Percentiles rank a stretch among this genome's conserved stretches.
Conservation (phyloP, 345 rosid species). For the Arabidopsis suecica region DNA sequence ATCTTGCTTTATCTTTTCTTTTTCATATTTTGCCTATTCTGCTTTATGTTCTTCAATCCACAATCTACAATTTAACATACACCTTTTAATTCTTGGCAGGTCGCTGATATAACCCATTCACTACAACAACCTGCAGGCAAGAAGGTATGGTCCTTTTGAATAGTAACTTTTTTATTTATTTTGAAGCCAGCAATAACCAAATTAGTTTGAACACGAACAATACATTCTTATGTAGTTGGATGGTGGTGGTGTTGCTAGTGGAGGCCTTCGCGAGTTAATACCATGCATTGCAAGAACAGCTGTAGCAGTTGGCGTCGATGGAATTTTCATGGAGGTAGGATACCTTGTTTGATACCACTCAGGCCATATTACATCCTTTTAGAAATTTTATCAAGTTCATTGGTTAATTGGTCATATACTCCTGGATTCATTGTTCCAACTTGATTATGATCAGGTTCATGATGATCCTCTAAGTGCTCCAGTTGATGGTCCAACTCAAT, state of each 20-base stretch:
- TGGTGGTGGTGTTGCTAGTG: constrained; percentile 99
- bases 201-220: constrained; percentile 6
- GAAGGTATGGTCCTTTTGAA: constrained; percentile 57
- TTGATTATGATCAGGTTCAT: constrained; percentile 71
- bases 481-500: constrained; percentile 98
- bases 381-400: background rate
- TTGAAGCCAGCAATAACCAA: constrained; percentile 12
- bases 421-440: constrained; percentile 17
- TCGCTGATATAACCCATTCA: constrained; percentile 93
- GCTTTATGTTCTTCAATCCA: background rate
- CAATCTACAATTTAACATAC: background rate
- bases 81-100: constrained; percentile 55
- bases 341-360: constrained; percentile 19
- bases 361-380: constrained; percentile 2
- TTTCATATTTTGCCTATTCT: background rate
- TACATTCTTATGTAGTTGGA: constrained; percentile 65
- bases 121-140: constrained; percentile 95
- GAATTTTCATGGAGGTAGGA: constrained; percentile 97
- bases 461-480: constrained; percentile 94
- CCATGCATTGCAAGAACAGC: constrained; percentile 98
- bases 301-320: constrained; percentile 96
- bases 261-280: constrained; percentile 96
- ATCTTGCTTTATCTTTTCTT: constrained; percentile 18
- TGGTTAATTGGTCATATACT: constrained; percentile 10
- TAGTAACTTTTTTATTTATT: background rate